These are phyloP conservation scores for Ensete ventricosum DNA, from an alignment of 176 grass and related monocot genomes.

Conservation along the genomic window DNA sequence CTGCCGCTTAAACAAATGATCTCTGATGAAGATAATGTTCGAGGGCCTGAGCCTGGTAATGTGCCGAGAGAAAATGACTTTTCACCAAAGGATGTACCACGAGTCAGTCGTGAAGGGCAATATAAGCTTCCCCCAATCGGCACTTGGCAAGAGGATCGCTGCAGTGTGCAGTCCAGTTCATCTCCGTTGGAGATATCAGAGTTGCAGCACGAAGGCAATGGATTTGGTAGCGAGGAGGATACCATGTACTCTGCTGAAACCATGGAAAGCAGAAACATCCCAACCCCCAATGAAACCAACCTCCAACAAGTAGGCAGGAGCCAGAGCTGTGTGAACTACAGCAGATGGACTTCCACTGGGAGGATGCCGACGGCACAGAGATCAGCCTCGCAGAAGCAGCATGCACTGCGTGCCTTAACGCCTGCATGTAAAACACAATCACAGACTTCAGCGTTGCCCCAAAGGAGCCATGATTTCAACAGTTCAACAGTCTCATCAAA, in stretches of 20 bases:
- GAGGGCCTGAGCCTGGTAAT: conserved; percentile 31
- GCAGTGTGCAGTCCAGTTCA: conserved; percentile 59
- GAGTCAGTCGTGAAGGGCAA: conserved; percentile 31
- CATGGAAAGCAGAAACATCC: conserved; percentile 90
- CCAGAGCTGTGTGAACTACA: conserved; percentile 72
- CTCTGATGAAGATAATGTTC: conserved; percentile 59
- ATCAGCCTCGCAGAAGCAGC: conserved; percentile 50
- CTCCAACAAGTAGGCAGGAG: conserved; percentile 60
- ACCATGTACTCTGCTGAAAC: conserved; percentile 99
- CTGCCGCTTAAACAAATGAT: conserved; percentile 79
- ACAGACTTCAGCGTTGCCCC: conserved; percentile 40
- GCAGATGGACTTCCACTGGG: conserved; percentile 46
- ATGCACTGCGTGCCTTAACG: conserved; percentile 38
- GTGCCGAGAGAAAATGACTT: conserved; percentile 35
- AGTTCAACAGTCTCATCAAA: conserved; percentile 82
- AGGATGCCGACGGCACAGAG: conserved; percentile 30
- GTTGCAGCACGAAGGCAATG: conserved; percentile 28
- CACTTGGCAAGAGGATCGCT: conserved; percentile 55
- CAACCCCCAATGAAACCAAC: conserved; percentile 41
- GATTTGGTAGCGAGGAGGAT: conserved; percentile 64
- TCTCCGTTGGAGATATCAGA: conserved; percentile 53
- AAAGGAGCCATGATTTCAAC: conserved; percentile 66
- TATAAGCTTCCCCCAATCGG: conserved; percentile 31
- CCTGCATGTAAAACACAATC: conserved; percentile 58
- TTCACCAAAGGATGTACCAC: conserved; percentile 28